These are phyloP conservation scores for Cyberlindnera nakhonratchasimensis DNA, from an alignment of 805 yeast genomes.

Conservation along the genomic window DNA sequence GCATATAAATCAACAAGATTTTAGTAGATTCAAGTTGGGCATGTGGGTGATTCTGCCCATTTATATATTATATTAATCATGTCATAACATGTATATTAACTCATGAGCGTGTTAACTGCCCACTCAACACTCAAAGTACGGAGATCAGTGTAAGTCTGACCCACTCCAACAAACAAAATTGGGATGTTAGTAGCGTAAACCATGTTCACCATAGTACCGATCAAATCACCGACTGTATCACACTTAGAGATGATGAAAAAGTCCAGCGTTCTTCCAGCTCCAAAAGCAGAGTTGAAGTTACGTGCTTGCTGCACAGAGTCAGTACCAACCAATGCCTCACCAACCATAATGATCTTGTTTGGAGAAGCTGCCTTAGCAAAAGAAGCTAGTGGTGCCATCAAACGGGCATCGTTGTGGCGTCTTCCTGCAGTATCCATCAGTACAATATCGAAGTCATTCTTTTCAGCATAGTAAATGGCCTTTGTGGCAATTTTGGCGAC, in stretches of 20 bases:
- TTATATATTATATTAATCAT: neutral
- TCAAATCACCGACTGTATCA: conserved; percentile 95
- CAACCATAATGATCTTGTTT: conserved; percentile 96
- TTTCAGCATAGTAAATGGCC: conserved; percentile 77
- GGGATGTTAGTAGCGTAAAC: conserved; percentile 96
- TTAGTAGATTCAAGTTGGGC: no score
- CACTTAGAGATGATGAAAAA: conserved; percentile 92
- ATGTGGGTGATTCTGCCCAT: no score
- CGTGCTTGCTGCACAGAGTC: conserved; percentile 95
- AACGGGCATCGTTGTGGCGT: conserved; percentile 88
- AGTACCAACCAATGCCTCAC: conserved; percentile 96
- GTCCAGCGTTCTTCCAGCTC: conserved; percentile 73
- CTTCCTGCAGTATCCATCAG: conserved; percentile 97
- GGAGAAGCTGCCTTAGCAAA: conserved; percentile 96
- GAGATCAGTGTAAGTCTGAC: conserved; percentile 94
- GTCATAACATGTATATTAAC: conserved; percentile 30
- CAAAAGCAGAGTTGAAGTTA: conserved; percentile 91
- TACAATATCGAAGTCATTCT: conserved; percentile 74
- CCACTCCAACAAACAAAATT: conserved; percentile 91
- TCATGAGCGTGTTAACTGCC: conserved; percentile 84
- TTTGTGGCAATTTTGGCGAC: conserved; percentile 91
- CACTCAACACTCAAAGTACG: conserved; percentile 86
- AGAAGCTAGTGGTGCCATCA: conserved; percentile 93
- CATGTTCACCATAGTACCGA: conserved; percentile 97
- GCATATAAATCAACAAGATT: no score